phyloP scores from a whole-genome alignment of 306 rosid species.

The Cucumis sativus region Cucumber_9930_V3 NC_026660.2:26942001-26942500 shows the following conservation, averaged over 20 bases:
- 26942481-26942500: not conserved
- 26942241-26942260: not conserved
- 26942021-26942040: too few relatives aligned
- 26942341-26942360: not conserved
- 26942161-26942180: not conserved
- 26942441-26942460: not conserved
- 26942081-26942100: not conserved
- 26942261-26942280: not conserved
- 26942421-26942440: not conserved
- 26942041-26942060: too few relatives aligned
- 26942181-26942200: not conserved
- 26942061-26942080: too few relatives aligned
- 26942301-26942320: not conserved
- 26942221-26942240: not conserved
- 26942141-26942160: slow-evolving; percentile 5
- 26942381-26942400: not conserved
- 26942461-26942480: not conserved
- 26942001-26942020: too few relatives aligned
- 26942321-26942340: not conserved
- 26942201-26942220: not conserved
- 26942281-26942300: too few relatives aligned
- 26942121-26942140: not conserved
- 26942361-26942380: not conserved
- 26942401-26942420: not conserved
- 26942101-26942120: not conserved